phyloP scores from a whole-genome alignment of 805 yeast species.

The Hanseniaspora thailandica region DNA sequence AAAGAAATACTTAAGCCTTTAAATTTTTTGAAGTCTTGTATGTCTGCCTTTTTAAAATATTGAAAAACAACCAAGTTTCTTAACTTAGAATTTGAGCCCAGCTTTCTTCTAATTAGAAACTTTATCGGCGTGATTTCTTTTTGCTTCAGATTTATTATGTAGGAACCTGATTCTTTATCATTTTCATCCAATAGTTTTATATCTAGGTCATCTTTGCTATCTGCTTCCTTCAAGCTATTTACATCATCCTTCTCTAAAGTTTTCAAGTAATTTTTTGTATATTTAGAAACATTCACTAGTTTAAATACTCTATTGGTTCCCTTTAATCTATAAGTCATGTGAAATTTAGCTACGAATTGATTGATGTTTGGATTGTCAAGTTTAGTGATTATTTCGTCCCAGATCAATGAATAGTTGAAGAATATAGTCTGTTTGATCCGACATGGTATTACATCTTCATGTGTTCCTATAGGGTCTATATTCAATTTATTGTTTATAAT shows the following conservation, averaged over 20 bases:
- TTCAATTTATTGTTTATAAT: not conserved
- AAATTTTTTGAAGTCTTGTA: constrained; percentile 10
- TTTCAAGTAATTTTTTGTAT: not conserved
- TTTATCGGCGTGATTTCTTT: not conserved
- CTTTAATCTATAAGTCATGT: not conserved
- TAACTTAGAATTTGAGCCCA: not conserved
- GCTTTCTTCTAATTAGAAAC: not conserved
- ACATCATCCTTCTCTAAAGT: not conserved
- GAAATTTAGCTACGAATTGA: constrained; percentile 1
- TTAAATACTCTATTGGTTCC: constrained; percentile 1
- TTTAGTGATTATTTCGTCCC: not conserved
- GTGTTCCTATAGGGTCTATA: not conserved
- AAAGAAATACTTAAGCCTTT: constrained; percentile 11
- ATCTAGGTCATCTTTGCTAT: not conserved
- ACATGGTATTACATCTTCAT: not conserved
- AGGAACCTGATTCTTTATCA: not conserved
- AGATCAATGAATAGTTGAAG: not conserved
- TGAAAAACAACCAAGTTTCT: constrained; percentile 10
- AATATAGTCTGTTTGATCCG: not conserved
- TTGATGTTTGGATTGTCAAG: not conserved
- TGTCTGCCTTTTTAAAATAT: constrained; percentile 9
- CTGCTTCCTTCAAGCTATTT: not conserved
- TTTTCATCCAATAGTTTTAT: not conserved
- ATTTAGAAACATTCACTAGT: not conserved
- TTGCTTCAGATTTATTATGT: not conserved